Evolutionary conservation across 495 filamentous ascomycete species (phyloP), one percentile per base, ranked within the genome.

Genomic region (Talaromyces adpressus): DNA sequence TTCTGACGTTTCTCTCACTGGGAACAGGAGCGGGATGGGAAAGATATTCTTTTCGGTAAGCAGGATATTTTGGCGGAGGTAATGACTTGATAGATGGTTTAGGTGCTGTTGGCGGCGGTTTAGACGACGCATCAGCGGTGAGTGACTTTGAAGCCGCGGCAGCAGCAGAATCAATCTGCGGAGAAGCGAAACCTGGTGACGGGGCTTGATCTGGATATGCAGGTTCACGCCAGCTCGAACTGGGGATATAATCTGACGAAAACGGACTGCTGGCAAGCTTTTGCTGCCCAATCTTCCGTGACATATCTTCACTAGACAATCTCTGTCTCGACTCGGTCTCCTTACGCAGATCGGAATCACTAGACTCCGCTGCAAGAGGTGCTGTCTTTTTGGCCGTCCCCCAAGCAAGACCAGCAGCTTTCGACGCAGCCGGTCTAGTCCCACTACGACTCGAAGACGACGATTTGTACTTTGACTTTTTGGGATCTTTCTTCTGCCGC

Each of bases 381-480:
- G 16, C 30, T 36, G 56, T 7, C 18, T 58, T 58, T n/a, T 58
- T 58, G 4, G 23, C 36, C 20, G 47, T 29, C 25, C 57, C 85
- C 93, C 93, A 98, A 18, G 93, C 93, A 39, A 96, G 74, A 2
- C 89, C 89, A 1, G 94, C 94, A 14, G 94, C 94, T 72, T 90
- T 95, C 49, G 89, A 92, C 30, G 92, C 91, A 53, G 81, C 81
- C 52, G 76, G 81, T 29, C 77, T 72, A 30, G 67, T 64, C 68
- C 59, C 57, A 59, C 41, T 63, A 59, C 23, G 61, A 29, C 66
- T 60, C 66, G 68, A 22, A 68, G 64, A 67, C 30, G 67, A 34
- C 64, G 65, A 64, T 54, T 71, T 57, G 71, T 79, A 76, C 72
- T 76, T 66, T 5, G 75, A 73, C 47, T 85, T 75, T 63, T 84